phyloP scores from a whole-genome alignment of 1,284 basidiomycete species.

The Coniferiporia weirii region DNA sequence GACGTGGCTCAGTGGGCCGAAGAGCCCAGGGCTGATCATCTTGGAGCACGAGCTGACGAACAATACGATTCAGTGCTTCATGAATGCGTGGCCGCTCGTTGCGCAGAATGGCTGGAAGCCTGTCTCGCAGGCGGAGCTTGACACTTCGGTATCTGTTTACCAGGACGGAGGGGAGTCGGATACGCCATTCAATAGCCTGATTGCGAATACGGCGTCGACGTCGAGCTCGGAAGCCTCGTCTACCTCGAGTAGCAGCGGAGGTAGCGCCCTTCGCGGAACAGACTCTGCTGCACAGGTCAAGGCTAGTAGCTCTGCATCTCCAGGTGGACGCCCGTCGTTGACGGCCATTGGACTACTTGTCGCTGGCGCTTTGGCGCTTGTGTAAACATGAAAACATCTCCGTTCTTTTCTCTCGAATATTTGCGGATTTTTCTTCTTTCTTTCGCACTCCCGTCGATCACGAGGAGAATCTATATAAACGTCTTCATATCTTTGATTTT shows the following conservation, averaged over 20 bases:
- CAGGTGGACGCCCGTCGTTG: too few species aligned
- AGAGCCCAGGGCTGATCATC: conserved; percentile 70
- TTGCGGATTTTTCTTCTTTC: too few species aligned
- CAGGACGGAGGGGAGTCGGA: background rate
- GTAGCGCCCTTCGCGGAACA: too few species aligned
- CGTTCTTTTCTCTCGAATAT: too few species aligned
- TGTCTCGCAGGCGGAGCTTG: conserved; percentile 38
- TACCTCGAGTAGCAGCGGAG: background rate
- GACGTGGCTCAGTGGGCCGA: conserved; percentile 57
- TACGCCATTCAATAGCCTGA: background rate
- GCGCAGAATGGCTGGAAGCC: conserved; percentile 62
- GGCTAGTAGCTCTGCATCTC: too few species aligned
- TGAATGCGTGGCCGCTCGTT: conserved; percentile 61
- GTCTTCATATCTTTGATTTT: too few species aligned
- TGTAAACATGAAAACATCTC: too few species aligned
- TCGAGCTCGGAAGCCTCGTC: background rate
- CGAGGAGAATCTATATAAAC: too few species aligned
- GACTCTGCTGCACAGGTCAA: too few species aligned
- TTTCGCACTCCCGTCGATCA: too few species aligned
- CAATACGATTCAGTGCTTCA: conserved; percentile 62
- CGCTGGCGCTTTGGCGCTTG: too few species aligned
- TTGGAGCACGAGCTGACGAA: conserved; percentile 80
- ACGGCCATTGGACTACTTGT: too few species aligned
- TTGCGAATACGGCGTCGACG: background rate
- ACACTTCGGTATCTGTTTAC: background rate